Conservation (phyloP, 768 basidiomycete genomes). For the Neoboletus subvelutipes region DNA sequence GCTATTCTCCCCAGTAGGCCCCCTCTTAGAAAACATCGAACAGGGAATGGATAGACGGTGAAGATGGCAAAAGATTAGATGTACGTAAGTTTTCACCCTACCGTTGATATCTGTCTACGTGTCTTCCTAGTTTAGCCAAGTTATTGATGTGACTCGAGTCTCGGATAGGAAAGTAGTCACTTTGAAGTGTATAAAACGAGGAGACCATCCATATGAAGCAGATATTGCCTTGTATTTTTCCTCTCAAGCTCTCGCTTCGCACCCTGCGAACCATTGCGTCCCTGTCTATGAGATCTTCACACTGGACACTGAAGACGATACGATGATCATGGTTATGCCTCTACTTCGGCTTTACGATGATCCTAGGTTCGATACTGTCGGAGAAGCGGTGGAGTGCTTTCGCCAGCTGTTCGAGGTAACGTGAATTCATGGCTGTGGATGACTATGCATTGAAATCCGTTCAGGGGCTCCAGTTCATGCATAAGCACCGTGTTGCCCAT, state of each 20-base stretch:
- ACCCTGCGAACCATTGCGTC: slow-evolving; percentile 27
- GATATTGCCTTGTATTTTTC: slow-evolving; percentile 27
- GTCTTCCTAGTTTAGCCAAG: neutral
- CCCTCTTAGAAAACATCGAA: slow-evolving; percentile 8
- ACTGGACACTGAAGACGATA: slow-evolving; percentile 7
- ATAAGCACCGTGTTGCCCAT: slow-evolving; percentile 35
- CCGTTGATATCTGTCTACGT: neutral
- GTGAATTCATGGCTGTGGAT: neutral
- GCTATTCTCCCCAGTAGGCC: slow-evolving; percentile 12
- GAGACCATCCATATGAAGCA: slow-evolving; percentile 19
- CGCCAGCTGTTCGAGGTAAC: slow-evolving; percentile 32
- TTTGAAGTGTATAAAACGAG: slow-evolving; percentile 27
- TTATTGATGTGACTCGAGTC: slow-evolving; percentile 31
- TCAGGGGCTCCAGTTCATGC: slow-evolving; percentile 38
- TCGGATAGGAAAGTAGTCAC: slow-evolving; percentile 28
- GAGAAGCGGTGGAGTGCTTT: slow-evolving; percentile 25
- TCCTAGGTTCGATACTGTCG: slow-evolving; percentile 17
- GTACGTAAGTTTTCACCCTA: neutral
- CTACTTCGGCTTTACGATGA: slow-evolving; percentile 20
- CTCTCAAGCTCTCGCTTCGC: neutral
- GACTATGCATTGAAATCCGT: neutral
- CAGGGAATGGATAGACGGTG: neutral
- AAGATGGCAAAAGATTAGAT: neutral
- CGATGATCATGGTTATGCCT: slow-evolving; percentile 32
- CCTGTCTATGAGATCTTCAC: slow-evolving; percentile 22